Base-by-base conservation (phyloP, 2,329 filamentous ascomycete species). In the Thelonectria olida region DNA sequence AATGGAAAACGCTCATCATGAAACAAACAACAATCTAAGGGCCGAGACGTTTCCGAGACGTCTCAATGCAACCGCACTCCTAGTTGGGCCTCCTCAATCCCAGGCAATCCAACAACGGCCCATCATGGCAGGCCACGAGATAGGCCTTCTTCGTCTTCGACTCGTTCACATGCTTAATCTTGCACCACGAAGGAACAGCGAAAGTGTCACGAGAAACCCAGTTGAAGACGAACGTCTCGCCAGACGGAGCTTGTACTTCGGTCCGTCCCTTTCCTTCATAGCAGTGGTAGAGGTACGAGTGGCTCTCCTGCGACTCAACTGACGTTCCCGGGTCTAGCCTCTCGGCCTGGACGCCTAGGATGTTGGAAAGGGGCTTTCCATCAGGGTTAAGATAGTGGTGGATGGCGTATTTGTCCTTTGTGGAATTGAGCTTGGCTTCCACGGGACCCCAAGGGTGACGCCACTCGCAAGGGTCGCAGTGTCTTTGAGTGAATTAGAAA, bases 151-250 rank as follows among this genome's bases (percentile, higher is more conserved):
- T 66, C 0, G 56, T 69, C 0, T 44, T 19, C 0, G 71, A 73
- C 49, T 73, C 70, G 36, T 78, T 78, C 1, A 81, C 73, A 66
- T 85, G 83, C 67, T 81, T 76, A 39, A 84, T 78, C 58, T 72
- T 77, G 27, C 81, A 77, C 84, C 84, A 87, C 0, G 83, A 73
- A 1, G 85, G 84, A 2, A 87, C 74, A 23, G 79, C 82, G 68
- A 87, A 87, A 0, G 83, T 86, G 66, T 87, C 85, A 0, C 80
- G 77, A 8, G 75, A 63, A 38, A 76, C 75, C 84, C 85, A 86
- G 2, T 58, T 54, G 27, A 82, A 74, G 4, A 71, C 74, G 50
- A 75, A 67, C 4, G 74, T 77, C 27, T 74, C 65, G 0, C 73
- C 75, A 0, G 61, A 53, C 0, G 75, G 67, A 0, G 72, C 64